Evolutionary conservation across 129 eudicot species (phyloP).

Genomic region (Helichrysum umbraculigerum): DNA sequence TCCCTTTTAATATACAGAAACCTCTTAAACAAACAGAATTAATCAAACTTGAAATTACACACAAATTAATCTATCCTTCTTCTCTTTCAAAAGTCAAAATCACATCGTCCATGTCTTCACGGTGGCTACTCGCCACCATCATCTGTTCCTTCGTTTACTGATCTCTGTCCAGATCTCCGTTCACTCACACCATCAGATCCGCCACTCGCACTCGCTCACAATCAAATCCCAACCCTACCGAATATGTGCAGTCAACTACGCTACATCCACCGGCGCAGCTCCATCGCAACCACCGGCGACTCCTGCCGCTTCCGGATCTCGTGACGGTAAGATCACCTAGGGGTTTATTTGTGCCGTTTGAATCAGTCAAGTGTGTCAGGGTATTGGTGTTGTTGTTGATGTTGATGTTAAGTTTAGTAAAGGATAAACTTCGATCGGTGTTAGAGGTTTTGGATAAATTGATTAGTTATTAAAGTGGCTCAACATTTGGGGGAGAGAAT

Average conservation of each 20-base stretch:
- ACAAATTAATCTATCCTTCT: too few relatives aligned
- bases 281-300: slow-evolving; percentile 13
- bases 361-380: slow-evolving; percentile 78
- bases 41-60: too few relatives aligned
- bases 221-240: slow-evolving; percentile 14
- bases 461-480: slow-evolving; percentile 85
- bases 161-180: slow-evolving; percentile 23
- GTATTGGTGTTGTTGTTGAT: slow-evolving; percentile 94
- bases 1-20: too few relatives aligned
- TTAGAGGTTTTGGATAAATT: slow-evolving; percentile 74
- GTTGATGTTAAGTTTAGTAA: slow-evolving; percentile 87
- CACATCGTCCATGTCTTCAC: slow-evolving; percentile 41
- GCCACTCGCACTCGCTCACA: slow-evolving; percentile 24
- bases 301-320: slow-evolving; percentile 7
- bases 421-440: slow-evolving; percentile 92
- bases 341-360: slow-evolving; percentile 44
- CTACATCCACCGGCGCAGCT: slow-evolving; percentile 27
- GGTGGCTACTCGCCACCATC: slow-evolving; percentile 36
- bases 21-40: too few relatives aligned
- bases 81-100: too few relatives aligned
- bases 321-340: slow-evolving; percentile 41
- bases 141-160: slow-evolving; percentile 35
- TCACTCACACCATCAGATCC: slow-evolving; percentile 16
- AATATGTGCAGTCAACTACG: slow-evolving; percentile 24
- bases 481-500: slow-evolving; percentile 93